Evolutionary conservation across 139 green algal species (phyloP).

Genomic region (Ettlia oleoabundans): DNA sequence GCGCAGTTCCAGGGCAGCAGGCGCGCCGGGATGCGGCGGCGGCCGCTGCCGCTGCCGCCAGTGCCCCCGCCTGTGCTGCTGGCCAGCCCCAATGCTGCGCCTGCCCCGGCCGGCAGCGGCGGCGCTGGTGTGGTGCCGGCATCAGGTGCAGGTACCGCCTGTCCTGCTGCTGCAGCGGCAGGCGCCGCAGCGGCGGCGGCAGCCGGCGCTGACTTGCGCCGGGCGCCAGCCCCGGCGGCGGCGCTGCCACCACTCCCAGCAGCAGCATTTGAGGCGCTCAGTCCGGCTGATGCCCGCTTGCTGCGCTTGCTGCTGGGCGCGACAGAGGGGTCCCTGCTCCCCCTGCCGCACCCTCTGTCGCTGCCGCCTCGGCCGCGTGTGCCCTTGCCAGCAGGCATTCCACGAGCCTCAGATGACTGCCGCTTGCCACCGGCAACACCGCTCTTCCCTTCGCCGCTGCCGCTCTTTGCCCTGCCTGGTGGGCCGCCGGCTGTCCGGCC

Average conservation of each 20-base stretch:
- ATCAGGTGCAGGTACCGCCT: too few relatives aligned
- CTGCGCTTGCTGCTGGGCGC: neutral
- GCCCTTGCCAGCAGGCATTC: neutral
- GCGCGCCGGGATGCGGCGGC: conserved; percentile 42
- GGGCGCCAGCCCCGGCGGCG: neutral
- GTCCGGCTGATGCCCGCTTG: neutral
- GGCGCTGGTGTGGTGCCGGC: neutral
- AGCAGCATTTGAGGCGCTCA: neutral
- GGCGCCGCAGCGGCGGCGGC: neutral
- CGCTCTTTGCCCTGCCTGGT: too few relatives aligned
- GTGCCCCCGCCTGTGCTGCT: too few relatives aligned
- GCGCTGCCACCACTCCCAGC: too few relatives aligned
- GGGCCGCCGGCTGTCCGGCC: neutral
- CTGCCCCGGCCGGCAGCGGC: neutral
- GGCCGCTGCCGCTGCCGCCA: neutral
- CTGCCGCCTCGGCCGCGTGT: neutral
- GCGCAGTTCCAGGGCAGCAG: conserved; percentile 51
- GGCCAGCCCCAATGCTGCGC: neutral
- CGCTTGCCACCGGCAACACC: neutral
- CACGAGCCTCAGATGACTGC: neutral
- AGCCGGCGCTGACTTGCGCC: neutral
- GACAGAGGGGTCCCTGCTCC: neutral
- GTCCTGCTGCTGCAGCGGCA: conserved; percentile 20
- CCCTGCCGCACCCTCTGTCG: neutral
- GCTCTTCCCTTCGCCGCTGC: too few relatives aligned